Evolutionary conservation across 345 rosid genomes (phyloP).

Genomic region (Microcos paniculata): DNA sequence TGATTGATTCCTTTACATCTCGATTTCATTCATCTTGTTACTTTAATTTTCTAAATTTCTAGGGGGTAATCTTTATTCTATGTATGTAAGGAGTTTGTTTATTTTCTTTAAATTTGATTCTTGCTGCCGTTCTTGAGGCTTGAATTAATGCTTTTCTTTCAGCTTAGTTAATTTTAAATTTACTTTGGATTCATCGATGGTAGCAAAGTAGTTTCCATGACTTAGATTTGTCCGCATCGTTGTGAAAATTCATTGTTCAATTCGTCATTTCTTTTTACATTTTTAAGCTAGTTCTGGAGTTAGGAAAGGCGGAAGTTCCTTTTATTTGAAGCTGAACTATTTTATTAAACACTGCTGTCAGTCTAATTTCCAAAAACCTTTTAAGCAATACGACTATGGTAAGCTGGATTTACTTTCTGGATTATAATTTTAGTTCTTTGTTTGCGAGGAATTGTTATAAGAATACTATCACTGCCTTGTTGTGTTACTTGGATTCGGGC

Average conservation of each 20-base stretch:
- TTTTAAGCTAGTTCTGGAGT: not conserved
- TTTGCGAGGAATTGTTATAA: not conserved
- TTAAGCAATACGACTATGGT: not conserved
- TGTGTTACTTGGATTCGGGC: not conserved
- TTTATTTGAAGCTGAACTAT: not conserved
- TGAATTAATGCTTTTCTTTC: not conserved
- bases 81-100: not conserved
- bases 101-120: not conserved
- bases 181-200: not conserved
- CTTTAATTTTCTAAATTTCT: not conserved
- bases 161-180: not conserved
- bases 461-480: not conserved
- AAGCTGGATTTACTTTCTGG: not conserved
- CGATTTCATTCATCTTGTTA: not conserved
- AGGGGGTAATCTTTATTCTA: not conserved
- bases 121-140: not conserved
- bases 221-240: slow-evolving; percentile 3
- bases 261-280: not conserved
- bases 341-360: not conserved
- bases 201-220: not conserved
- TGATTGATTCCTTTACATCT: not conserved
- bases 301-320: not conserved
- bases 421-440: not conserved
- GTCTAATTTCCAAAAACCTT: not conserved
- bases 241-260: not conserved